Conservation (phyloP, 2,329 filamentous ascomycete genomes). For the Pseudogymnoascus sp. region DNA sequence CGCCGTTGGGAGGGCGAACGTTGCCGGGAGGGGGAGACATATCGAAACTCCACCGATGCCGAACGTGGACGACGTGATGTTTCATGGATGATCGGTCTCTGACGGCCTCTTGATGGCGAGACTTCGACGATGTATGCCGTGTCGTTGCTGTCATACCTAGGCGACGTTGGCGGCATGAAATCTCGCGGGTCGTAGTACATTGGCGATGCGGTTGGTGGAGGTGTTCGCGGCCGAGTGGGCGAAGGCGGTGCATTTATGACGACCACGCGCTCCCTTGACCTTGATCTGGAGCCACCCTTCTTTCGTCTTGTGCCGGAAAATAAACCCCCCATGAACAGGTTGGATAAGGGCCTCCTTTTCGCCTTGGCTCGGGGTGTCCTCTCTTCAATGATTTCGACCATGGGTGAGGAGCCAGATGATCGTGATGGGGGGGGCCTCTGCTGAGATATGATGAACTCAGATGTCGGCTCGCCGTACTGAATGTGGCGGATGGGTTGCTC, state of each 20-base stretch:
- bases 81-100: background rate
- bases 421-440: conserved; percentile 19
- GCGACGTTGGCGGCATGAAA: conserved; percentile 17
- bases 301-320: background rate
- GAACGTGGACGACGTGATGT: conserved; percentile 12
- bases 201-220: conserved; percentile 20
- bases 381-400: background rate
- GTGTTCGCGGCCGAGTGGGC: conserved; percentile 18
- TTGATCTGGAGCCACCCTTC: background rate
- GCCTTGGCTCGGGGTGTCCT: background rate
- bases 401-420: conserved; percentile 23
- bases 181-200: background rate
- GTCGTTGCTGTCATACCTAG: conserved; percentile 16
- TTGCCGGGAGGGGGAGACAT: conserved; percentile 21
- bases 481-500: conserved; percentile 36
- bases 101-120: background rate
- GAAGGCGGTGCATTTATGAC: conserved; percentile 14
- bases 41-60: conserved; percentile 20
- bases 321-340: background rate
- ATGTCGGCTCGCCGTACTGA: conserved; percentile 30
- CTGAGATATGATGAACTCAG: conserved; percentile 35
- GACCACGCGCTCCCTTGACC: background rate
- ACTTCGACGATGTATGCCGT: conserved; percentile 12
- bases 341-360: background rate
- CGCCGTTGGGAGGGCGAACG: conserved; percentile 15